Evolutionary conservation across 192 early-diverging fungal species (phyloP), one percentile per base, ranked within the genome.

Genomic region (Dimargaris xerosporica): DNA sequence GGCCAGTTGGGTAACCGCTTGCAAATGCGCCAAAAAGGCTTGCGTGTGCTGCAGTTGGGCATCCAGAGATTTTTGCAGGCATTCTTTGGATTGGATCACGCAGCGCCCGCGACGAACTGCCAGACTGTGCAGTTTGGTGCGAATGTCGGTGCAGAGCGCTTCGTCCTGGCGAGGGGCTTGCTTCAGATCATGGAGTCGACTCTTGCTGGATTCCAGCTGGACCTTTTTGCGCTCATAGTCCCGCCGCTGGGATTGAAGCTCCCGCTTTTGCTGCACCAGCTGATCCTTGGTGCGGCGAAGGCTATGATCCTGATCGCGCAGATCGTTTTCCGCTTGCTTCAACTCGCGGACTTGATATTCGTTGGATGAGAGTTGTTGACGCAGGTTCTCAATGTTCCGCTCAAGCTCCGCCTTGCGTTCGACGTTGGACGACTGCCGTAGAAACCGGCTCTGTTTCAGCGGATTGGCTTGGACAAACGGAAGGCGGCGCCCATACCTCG

Each of bases 331-430:
- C 15, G 48, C 64, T 31, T 29, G 12, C n/a, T 63, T 47, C 4
- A 75, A 63, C 55, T 63, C 59, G 44, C 58, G 54, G 67, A 73
- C 68, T 42, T 59, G 60, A 15, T 21, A 44, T 65, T 74, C 73
- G 59, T 73, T 71, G 3, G 46, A 61, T 9, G 51, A 41, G 26
- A 68, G 62, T 39, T 52, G 39, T 43, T 65, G 67, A 25, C 69
- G 73, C 17, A 73, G 54, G 30, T 29, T 10, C 28, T 61, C 52
- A 44, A 55, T 23, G 17, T 65, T 48, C 28, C 56, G 11, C 23
- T 65, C 60, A 17, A 65, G 42, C 28, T 43, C 34, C 11, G 41
- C 26, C 29, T 51, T 34, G 56, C 44, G 44, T 42, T 43, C 53
- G 17, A 60, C 42, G 34, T 65, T 58, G 29, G 54, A 30, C 12